These are phyloP conservation scores for Nitzschia sp. DNA, from an alignment of 108 stramenopile species.

Conservation along the genomic window DNA sequence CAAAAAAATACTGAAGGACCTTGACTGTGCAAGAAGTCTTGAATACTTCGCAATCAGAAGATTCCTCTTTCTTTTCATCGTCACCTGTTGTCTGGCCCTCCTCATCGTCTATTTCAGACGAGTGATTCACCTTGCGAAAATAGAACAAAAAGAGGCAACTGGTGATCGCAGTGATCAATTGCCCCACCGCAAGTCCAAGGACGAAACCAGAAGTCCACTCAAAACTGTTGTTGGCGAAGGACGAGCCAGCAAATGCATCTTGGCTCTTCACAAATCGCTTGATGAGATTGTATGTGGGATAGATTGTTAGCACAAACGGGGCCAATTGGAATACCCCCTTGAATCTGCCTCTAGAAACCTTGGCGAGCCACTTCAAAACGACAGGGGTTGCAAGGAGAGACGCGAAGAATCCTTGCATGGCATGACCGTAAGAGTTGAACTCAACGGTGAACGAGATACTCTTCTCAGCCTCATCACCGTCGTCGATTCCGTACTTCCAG, in stretches of 20 bases:
- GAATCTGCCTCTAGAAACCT: not conserved
- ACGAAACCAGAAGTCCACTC: constrained; percentile 26
- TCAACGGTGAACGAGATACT: constrained; percentile 17
- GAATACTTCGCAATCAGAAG: not conserved
- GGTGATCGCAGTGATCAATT: constrained; percentile 6
- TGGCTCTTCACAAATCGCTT: constrained; percentile 6
- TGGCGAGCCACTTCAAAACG: not conserved
- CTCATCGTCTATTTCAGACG: not conserved
- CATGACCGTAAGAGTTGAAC: constrained; percentile 28
- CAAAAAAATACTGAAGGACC: constrained; percentile 1
- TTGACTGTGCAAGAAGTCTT: not conserved
- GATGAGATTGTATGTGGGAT: constrained; percentile 33
- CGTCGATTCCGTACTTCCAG: constrained; percentile 16
- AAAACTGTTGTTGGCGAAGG: constrained; percentile 26
- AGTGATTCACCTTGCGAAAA: not conserved
- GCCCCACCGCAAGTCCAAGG: constrained; percentile 17
- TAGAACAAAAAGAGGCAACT: not conserved
- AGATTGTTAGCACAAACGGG: constrained; percentile 6
- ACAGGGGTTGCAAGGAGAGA: constrained; percentile 8
- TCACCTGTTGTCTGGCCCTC: not conserved
- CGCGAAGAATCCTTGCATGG: constrained; percentile 17
- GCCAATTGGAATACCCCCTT: not conserved
- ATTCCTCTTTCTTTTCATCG: not conserved
- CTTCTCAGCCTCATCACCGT: constrained; percentile 2
- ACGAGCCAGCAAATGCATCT: constrained; percentile 23